These are phyloP conservation scores for Aurantiochytrium sp. DNA, from an alignment of 108 stramenopile genomes.

Conservation along the genomic window DNA sequence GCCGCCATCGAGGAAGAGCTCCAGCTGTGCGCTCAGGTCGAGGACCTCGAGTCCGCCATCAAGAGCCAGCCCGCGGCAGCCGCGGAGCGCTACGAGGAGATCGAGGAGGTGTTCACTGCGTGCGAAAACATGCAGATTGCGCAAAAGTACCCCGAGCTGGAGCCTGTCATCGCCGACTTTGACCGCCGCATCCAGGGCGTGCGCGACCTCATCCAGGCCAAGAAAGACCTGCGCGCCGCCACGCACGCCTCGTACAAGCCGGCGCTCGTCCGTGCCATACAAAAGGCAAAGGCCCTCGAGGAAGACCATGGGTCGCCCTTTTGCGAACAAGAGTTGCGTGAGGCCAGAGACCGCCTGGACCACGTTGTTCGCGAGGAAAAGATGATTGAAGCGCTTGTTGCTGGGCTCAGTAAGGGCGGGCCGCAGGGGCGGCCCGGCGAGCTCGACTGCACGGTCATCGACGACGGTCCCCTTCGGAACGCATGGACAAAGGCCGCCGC, in stretches of 20 bases:
- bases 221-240: background rate
- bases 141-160: background rate
- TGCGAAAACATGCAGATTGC: background rate
- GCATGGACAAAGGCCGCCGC: background rate
- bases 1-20: background rate
- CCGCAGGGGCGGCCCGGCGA: background rate
- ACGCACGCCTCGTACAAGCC: background rate
- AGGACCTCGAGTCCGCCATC: background rate
- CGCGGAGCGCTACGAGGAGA: conserved; percentile 4
- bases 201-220: background rate
- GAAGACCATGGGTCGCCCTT: background rate
- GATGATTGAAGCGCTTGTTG: background rate
- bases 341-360: background rate
- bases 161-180: background rate
- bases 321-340: background rate
- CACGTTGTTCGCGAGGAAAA: background rate
- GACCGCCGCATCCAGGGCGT: background rate
- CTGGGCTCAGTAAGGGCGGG: background rate
- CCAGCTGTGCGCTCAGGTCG: background rate
- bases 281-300: background rate
- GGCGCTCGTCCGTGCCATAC: background rate
- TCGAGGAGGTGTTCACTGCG: background rate
- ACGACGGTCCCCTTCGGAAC: background rate
- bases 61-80: background rate
- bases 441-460: background rate